Percentiles rank a stretch among this genome's conserved stretches.
Evolutionary conservation across 305 asterid species (phyloP).

Genomic region (Vinca major): DNA sequence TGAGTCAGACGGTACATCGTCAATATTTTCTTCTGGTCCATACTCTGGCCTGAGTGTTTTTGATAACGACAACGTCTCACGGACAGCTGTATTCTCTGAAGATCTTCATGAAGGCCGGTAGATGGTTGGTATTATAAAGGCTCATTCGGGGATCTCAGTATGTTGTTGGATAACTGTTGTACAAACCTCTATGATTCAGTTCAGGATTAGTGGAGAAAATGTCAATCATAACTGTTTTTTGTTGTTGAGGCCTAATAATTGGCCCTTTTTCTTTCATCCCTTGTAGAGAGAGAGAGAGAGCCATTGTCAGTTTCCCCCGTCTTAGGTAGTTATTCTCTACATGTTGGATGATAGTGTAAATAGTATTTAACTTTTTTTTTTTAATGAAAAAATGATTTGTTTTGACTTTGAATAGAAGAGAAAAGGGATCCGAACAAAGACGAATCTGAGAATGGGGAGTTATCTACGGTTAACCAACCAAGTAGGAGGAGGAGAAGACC

Average conservation of each 20-base stretch:
- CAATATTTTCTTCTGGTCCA: conserved; percentile 63
- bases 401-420: too few species aligned
- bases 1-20: conserved; percentile 83
- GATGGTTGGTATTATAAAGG: neutral
- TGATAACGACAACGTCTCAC: conserved; percentile 51
- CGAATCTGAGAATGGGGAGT: neutral
- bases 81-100: conserved; percentile 73
- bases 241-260: too few species aligned
- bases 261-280: too few species aligned
- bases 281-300: too few species aligned
- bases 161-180: too few species aligned
- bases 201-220: too few species aligned
- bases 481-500: neutral
- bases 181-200: too few species aligned
- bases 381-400: too few species aligned
- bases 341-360: conserved; percentile 17
- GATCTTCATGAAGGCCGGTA: conserved; percentile 95
- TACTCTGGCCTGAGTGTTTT: conserved; percentile 46
- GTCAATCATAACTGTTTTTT: too few species aligned
- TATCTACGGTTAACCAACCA: neutral
- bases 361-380: too few species aligned
- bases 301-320: too few species aligned
- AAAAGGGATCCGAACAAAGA: neutral
- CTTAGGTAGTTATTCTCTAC: conserved; percentile 16
- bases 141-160: too few species aligned